Evolutionary conservation across 768 basidiomycete species (phyloP).

Genomic region (Phanerochaete sordida): DNA sequence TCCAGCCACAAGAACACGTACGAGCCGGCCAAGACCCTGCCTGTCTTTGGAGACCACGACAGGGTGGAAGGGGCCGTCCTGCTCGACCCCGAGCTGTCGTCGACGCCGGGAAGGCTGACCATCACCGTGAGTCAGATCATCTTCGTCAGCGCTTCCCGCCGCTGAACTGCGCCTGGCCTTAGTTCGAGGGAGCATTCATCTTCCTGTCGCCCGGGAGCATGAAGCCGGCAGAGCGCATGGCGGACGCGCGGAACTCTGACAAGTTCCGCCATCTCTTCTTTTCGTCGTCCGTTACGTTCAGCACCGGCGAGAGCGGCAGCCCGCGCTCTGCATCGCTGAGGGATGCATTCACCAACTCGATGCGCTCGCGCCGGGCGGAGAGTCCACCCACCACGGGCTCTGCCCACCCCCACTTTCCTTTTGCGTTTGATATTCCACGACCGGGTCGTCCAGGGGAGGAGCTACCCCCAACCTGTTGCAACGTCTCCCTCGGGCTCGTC

Average conservation of each 20-base stretch:
- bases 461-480: slow-evolving; percentile 57
- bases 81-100: slow-evolving; percentile 47
- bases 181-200: slow-evolving; percentile 65
- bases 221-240: slow-evolving; percentile 14
- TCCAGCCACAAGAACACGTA: slow-evolving; percentile 30
- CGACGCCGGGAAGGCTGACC: slow-evolving; percentile 50
- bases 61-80: slow-evolving; percentile 56
- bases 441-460: slow-evolving; percentile 49
- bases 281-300: slow-evolving; percentile 16
- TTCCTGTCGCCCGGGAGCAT: slow-evolving; percentile 33
- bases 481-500: slow-evolving; percentile 29
- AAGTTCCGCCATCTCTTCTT: slow-evolving; percentile 28
- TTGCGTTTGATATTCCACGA: slow-evolving; percentile 54
- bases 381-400: slow-evolving; percentile 16
- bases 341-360: slow-evolving; percentile 24
- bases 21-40: slow-evolving; percentile 24
- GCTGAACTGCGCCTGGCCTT: neutral
- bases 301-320: slow-evolving; percentile 18
- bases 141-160: neutral
- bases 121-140: slow-evolving; percentile 42
- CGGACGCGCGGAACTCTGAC: slow-evolving; percentile 8
- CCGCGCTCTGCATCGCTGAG: slow-evolving; percentile 21
- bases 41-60: slow-evolving; percentile 62
- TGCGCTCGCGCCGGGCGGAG: slow-evolving; percentile 17
- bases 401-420: slow-evolving; percentile 30